phyloP scores from a whole-genome alignment of 2,329 filamentous ascomycete genomes.

The Endocalyx cinctus region DNA sequence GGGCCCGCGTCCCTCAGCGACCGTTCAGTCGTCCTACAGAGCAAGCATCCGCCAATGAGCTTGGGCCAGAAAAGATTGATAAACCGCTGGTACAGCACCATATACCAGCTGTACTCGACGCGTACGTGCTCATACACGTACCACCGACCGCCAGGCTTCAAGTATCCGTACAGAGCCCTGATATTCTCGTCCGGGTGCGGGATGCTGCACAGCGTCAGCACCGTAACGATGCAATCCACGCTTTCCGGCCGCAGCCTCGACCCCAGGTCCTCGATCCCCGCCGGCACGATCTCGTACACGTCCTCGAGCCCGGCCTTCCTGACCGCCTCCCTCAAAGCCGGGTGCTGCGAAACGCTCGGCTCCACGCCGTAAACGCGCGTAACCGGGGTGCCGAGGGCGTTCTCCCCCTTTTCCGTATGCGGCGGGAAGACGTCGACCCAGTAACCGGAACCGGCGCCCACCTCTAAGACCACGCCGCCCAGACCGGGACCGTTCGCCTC shows the following conservation, averaged over 20 bases:
- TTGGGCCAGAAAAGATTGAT: slow-evolving; percentile 50
- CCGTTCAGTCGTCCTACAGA: slow-evolving; percentile 44
- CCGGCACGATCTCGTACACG: slow-evolving; percentile 57
- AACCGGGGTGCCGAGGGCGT: slow-evolving; percentile 20
- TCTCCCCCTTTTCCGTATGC: slow-evolving; percentile 2
- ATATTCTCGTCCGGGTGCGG: slow-evolving; percentile 55
- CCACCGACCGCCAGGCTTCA: slow-evolving; percentile 60
- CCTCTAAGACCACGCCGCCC: slow-evolving; percentile 52
- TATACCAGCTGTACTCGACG: slow-evolving; percentile 31
- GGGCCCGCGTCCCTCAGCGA: slow-evolving; percentile 43
- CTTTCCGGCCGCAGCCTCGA: slow-evolving; percentile 42
- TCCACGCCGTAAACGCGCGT: slow-evolving; percentile 59
- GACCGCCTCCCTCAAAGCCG: slow-evolving; percentile 41
- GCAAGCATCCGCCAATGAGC: slow-evolving; percentile 46
- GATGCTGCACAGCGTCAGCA: slow-evolving; percentile 61
- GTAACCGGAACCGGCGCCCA: slow-evolving; percentile 57
- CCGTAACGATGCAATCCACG: slow-evolving; percentile 55
- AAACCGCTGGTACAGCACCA: slow-evolving; percentile 46
- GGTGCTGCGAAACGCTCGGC: slow-evolving; percentile 53
- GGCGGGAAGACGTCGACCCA: slow-evolving; percentile 52
- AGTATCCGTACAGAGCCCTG: slow-evolving; percentile 48
- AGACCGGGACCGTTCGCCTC: slow-evolving; percentile 33
- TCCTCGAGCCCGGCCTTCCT: slow-evolving; percentile 47
- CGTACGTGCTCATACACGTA: slow-evolving; percentile 60
- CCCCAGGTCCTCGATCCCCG: slow-evolving; percentile 56